phyloP scores from a whole-genome alignment of 768 basidiomycete species.

The Lepiota brunneoincarnata region DNA sequence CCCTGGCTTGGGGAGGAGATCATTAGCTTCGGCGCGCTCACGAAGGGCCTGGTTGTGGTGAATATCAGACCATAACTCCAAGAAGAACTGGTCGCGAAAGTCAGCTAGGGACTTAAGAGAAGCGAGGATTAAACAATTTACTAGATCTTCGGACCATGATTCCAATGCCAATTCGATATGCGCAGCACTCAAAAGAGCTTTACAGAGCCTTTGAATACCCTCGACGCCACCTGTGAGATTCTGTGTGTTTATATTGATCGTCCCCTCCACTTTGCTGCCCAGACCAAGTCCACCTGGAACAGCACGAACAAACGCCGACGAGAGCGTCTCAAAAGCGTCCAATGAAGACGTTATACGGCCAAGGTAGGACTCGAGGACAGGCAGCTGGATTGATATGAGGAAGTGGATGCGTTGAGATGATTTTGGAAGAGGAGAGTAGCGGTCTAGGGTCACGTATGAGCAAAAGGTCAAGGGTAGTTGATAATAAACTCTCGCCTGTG shows the following conservation, averaged over 20 bases:
- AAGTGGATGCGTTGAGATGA: slow-evolving; percentile 79
- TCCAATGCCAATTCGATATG: slow-evolving; percentile 71
- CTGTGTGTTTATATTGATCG: slow-evolving; percentile 50
- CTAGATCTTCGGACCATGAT: slow-evolving; percentile 88
- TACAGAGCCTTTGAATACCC: slow-evolving; percentile 80
- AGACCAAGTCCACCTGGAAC: slow-evolving; percentile 86
- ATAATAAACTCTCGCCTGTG: slow-evolving; percentile 55
- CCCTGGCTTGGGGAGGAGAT: slow-evolving; percentile 46
- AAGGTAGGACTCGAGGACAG: slow-evolving; percentile 76
- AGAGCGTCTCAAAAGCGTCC: slow-evolving; percentile 92
- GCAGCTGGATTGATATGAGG: slow-evolving; percentile 81
- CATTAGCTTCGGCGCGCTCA: slow-evolving; percentile 43
- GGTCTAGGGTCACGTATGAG: slow-evolving; percentile 49
- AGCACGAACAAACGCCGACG: slow-evolving; percentile 82
- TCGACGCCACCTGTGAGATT: slow-evolving; percentile 79
- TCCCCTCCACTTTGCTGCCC: slow-evolving; percentile 39
- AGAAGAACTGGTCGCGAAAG: slow-evolving; percentile 66
- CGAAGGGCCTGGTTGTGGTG: slow-evolving; percentile 57
- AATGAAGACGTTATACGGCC: slow-evolving; percentile 77
- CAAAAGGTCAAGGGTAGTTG: background rate
- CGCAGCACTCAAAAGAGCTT: slow-evolving; percentile 79
- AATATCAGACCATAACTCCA: slow-evolving; percentile 87
- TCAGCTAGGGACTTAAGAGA: background rate
- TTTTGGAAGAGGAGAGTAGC: slow-evolving; percentile 84
- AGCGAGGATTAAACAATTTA: slow-evolving; percentile 33